Base-by-base conservation (phyloP, 768 basidiomycete species). In the Coprinopsis marcescibilis region DNA sequence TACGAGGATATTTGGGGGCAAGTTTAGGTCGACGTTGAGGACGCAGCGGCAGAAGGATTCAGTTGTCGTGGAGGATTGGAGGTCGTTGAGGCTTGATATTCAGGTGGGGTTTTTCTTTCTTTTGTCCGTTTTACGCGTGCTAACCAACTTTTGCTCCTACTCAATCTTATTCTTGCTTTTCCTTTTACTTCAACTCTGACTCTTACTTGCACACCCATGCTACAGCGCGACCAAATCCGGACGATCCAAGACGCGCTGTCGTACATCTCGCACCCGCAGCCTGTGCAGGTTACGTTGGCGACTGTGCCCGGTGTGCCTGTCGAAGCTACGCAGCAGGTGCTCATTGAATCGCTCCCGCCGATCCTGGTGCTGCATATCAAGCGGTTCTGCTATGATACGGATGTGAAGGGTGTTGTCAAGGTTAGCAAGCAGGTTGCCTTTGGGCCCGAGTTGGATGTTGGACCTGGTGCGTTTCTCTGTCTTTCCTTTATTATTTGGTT, bases 1-100 rank as follows among this genome's bases (percentile, higher is more conserved):
- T 43, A 89, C 90, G 0, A 73, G 85, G 20, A 88, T 99, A 49
- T 99, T 99, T 56, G 91, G 93, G 23, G 93, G 95, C 26, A 90
- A 89, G 59, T 85, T 93, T 66, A 80, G 92, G 15, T 88, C 89
- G 19, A 84, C 89, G 1, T 69, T 97, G 2, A 78, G 80, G 32
- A 83, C 83, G 5, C 89, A 90, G 1, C 80, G 85, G 12, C 82
- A 89, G 56, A 83, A 83, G 53, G 94, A 97, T 58, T 88, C 85
- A 1, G 83, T 89, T 20, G 79, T 90, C 20, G 76, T 94, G 13
- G 94, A 97, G 63, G 93, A 93, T 45, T 97, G 93, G 83, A 78
- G 91, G 50, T 83, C 87, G 5, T 63, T 99, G 14, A 75, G 88
- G 50, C 69, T 99, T 4, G 94, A 97, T 61, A 95, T 98, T 30